phyloP scores from a whole-genome alignment of 2,329 filamentous ascomycete species.

The Aspergillus sp. region DNA sequence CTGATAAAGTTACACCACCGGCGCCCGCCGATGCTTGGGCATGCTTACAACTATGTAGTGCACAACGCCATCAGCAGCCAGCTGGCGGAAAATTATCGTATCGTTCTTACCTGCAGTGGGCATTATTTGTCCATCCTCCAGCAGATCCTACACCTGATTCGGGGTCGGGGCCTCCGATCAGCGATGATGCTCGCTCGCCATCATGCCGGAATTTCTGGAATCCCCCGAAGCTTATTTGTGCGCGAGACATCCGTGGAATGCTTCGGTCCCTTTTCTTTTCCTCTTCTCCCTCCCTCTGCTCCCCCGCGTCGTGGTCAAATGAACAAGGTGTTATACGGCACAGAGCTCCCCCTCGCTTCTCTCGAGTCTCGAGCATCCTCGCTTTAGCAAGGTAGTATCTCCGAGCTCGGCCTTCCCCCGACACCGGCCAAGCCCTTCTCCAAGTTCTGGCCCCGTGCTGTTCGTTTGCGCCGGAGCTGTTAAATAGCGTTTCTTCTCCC shows the following conservation, averaged over 20 bases:
- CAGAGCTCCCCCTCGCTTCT: background rate
- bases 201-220: constrained; percentile 5
- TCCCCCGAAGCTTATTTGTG: constrained; percentile 1
- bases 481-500: background rate
- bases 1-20: background rate
- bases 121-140: background rate
- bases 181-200: background rate
- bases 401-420: constrained; percentile 12
- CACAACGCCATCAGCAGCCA: background rate
- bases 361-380: background rate
- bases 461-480: background rate
- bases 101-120: background rate
- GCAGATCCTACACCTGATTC: background rate
- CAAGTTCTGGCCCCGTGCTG: background rate
- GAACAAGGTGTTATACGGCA: background rate
- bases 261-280: constrained; percentile 5
- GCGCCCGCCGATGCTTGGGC: background rate
- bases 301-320: background rate
- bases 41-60: background rate
- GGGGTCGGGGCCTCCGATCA: background rate
- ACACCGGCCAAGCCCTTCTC: constrained; percentile 10
- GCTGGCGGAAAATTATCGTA: background rate
- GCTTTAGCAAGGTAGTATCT: constrained; percentile 6
- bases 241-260: background rate
- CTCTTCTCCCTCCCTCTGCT: constrained; percentile 3